Conservation (phyloP, 257 asterid genomes). For the Galeopsis tetrahit region DNA sequence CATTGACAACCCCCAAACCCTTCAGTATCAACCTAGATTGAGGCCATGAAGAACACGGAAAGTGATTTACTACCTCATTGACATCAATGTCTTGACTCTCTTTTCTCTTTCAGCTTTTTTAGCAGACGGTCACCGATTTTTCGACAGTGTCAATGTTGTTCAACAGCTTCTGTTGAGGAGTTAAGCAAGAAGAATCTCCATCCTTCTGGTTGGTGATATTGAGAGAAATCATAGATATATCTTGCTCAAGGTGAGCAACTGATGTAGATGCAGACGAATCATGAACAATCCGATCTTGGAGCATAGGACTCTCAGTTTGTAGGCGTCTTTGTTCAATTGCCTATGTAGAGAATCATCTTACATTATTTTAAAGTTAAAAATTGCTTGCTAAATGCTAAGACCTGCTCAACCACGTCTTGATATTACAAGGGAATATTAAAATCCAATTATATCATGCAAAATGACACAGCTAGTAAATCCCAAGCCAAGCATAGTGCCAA, state of each 20-base stretch:
- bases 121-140: conserved; percentile 71
- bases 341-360: conserved; percentile 38
- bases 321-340: conserved; percentile 69
- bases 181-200: conserved; percentile 48
- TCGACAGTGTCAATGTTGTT: conserved; percentile 73
- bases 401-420: conserved; percentile 9
- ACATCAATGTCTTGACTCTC: conserved; percentile 67
- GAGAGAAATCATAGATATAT: conserved; percentile 45
- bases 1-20: conserved; percentile 33
- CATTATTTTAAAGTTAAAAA: conserved; percentile 9
- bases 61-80: conserved; percentile 57
- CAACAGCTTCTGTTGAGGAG: conserved; percentile 74
- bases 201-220: conserved; percentile 52
- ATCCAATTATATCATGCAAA: background rate
- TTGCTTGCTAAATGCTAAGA: background rate
- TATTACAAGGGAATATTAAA: no score
- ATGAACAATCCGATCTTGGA: conserved; percentile 49
- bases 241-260: conserved; percentile 69
- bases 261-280: conserved; percentile 50
- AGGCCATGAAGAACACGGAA: conserved; percentile 33
- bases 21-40: conserved; percentile 73
- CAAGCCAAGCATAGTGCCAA: background rate
- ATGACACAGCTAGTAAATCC: background rate
- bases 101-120: conserved; percentile 65
- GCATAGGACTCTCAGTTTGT: conserved; percentile 53